phyloP scores from a whole-genome alignment of 352 stramenopile species.

The Stephanocyclus meneghinianus region DNA sequence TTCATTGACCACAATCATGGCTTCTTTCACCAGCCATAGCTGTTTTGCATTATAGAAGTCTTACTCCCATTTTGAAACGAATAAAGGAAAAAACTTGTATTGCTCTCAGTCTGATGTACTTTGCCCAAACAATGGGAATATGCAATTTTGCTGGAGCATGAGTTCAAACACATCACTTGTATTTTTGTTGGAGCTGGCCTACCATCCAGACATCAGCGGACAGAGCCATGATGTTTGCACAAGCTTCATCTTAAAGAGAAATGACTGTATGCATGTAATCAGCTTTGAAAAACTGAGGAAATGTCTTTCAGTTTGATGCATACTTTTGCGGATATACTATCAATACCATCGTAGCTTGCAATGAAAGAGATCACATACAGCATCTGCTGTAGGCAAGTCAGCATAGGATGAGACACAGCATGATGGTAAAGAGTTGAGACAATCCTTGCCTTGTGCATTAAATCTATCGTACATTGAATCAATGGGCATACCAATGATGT shows the following conservation, averaged over 20 bases:
- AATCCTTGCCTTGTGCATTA: constrained; percentile 23
- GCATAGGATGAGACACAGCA: constrained; percentile 25
- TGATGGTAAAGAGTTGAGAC: constrained; percentile 47
- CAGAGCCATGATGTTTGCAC: constrained; percentile 17
- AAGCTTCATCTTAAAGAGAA: constrained; percentile 27
- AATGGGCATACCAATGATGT: constrained; percentile 12
- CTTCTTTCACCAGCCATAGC: constrained; percentile 16
- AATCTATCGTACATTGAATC: constrained; percentile 39
- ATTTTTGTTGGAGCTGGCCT: constrained; percentile 16
- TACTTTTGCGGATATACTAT: constrained; percentile 7
- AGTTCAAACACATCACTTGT: constrained; percentile 27
- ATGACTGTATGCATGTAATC: constrained; percentile 17
- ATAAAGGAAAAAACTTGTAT: constrained; percentile 25
- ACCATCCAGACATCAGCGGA: constrained; percentile 1
- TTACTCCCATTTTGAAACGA: constrained; percentile 35
- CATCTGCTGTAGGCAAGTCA: constrained; percentile 29
- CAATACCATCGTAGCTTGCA: constrained; percentile 26
- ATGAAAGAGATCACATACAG: constrained; percentile 34
- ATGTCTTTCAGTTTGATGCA: constrained; percentile 40
- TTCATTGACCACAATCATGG: constrained; percentile 20
- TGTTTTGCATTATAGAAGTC: constrained; percentile 27
- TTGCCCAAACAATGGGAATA: constrained; percentile 23
- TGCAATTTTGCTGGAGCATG: constrained; percentile 31
- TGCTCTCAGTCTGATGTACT: constrained; percentile 21
- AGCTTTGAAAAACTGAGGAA: constrained; percentile 23